phyloP scores from a whole-genome alignment of 2,329 filamentous ascomycete species.

The Drechslerella coelobrocha region DNA sequence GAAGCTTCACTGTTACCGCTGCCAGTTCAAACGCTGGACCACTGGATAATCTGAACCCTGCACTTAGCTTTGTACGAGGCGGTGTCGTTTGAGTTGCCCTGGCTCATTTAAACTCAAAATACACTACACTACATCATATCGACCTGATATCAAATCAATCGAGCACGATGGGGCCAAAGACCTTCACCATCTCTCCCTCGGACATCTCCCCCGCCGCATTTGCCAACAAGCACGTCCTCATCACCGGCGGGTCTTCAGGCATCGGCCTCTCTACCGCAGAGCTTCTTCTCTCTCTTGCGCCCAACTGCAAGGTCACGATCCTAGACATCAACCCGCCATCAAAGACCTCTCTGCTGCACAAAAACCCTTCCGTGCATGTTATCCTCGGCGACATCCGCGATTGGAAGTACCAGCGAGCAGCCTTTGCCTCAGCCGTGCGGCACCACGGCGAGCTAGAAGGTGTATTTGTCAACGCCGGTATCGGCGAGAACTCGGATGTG shows the following conservation, averaged over 20 bases:
- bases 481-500: conserved; percentile 62
- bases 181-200: conserved; percentile 33
- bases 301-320: conserved; percentile 58
- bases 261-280: conserved; percentile 57
- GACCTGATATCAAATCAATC: background rate
- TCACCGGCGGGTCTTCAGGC: conserved; percentile 48
- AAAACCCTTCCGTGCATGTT: conserved; percentile 56
- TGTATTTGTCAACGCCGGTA: conserved; percentile 63
- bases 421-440: conserved; percentile 59
- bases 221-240: conserved; percentile 43
- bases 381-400: conserved; percentile 61
- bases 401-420: conserved; percentile 61
- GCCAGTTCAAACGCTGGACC: too few relatives aligned
- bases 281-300: conserved; percentile 58
- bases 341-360: conserved; percentile 54
- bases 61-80: too few relatives aligned
- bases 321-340: conserved; percentile 59
- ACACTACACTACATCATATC: too few relatives aligned
- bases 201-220: conserved; percentile 31
- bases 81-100: too few relatives aligned
- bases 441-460: conserved; percentile 61
- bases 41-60: too few relatives aligned
- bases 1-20: too few relatives aligned
- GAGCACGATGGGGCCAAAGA: conserved; percentile 27
- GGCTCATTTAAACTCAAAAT: too few relatives aligned